Conservation (phyloP, 2,329 filamentous ascomycete species). For the Colletotrichum tropicicola region DNA sequence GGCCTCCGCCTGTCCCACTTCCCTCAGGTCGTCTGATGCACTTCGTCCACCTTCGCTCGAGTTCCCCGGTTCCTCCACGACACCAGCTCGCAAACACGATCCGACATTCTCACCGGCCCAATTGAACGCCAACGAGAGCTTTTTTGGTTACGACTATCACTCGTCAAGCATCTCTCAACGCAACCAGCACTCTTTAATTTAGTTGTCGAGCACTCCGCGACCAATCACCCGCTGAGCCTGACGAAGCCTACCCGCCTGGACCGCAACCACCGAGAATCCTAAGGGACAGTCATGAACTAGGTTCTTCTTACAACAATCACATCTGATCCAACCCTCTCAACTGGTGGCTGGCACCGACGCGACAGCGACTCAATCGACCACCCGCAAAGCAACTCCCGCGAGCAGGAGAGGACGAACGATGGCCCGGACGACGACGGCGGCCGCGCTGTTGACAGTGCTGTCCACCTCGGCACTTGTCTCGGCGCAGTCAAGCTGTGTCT, state of each 20-base stretch:
- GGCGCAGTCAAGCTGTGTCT: slow-evolving; percentile 60
- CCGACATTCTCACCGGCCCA: slow-evolving; percentile 14
- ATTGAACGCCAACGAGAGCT: slow-evolving; percentile 34
- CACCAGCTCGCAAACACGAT: slow-evolving; percentile 3
- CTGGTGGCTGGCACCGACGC: neutral
- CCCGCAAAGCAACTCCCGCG: neutral
- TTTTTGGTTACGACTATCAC: slow-evolving; percentile 44
- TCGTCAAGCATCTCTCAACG: slow-evolving; percentile 37
- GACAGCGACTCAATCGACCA: neutral
- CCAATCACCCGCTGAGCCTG: neutral
- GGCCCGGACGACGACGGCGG: neutral
- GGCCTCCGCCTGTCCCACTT: slow-evolving; percentile 9
- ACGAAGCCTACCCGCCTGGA: neutral
- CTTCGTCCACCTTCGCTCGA: slow-evolving; percentile 34
- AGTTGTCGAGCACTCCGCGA: neutral
- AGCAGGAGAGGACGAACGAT: neutral
- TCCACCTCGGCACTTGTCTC: slow-evolving; percentile 47
- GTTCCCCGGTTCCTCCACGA: slow-evolving; percentile 2
- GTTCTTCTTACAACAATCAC: neutral
- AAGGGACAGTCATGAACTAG: slow-evolving; percentile 25
- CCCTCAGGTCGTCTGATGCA: slow-evolving; percentile 23
- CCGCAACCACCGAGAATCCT: neutral
- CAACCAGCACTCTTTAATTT: slow-evolving; percentile 28
- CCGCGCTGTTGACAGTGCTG: slow-evolving; percentile 37
- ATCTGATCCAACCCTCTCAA: neutral